Evolutionary conservation across 2,329 filamentous ascomycete genomes (phyloP).

Genomic region (Trichoderma sp.): DNA sequence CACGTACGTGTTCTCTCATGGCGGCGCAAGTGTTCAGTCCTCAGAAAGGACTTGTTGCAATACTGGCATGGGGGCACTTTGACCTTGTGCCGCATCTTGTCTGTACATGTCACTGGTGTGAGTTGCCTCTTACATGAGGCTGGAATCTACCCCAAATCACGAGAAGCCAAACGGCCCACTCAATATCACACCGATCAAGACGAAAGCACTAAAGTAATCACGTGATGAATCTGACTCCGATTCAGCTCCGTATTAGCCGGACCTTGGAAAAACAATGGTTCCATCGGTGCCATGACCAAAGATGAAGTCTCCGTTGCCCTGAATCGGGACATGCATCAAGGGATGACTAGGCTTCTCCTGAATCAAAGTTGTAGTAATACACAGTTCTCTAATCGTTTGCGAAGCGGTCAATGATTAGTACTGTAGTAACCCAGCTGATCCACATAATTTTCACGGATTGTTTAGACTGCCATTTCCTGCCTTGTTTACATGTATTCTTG

Average conservation of each 20-base stretch:
- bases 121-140: not conserved
- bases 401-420: too few relatives aligned
- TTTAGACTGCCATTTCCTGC: too few relatives aligned
- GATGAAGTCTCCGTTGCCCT: too few relatives aligned
- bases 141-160: constrained; percentile 4
- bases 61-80: constrained; percentile 10
- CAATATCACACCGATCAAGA: not conserved
- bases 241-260: not conserved
- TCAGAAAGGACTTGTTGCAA: constrained; percentile 7
- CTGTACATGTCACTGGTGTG: not conserved
- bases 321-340: too few relatives aligned
- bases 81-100: constrained; percentile 11
- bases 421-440: too few relatives aligned
- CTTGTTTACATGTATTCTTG: too few relatives aligned
- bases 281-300: too few relatives aligned
- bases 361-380: too few relatives aligned
- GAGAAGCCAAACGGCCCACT: not conserved
- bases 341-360: too few relatives aligned
- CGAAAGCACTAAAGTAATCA: not conserved
- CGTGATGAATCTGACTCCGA: not conserved
- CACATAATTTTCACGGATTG: too few relatives aligned
- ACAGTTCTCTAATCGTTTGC: too few relatives aligned
- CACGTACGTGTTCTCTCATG: constrained; percentile 12
- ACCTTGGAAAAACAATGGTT: not conserved
- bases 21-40: constrained; percentile 8